Evolutionary conservation across 1,139 yeast genomes (phyloP), one percentile per base, ranked within the genome.

Genomic region (Kodamaea fungicola): DNA sequence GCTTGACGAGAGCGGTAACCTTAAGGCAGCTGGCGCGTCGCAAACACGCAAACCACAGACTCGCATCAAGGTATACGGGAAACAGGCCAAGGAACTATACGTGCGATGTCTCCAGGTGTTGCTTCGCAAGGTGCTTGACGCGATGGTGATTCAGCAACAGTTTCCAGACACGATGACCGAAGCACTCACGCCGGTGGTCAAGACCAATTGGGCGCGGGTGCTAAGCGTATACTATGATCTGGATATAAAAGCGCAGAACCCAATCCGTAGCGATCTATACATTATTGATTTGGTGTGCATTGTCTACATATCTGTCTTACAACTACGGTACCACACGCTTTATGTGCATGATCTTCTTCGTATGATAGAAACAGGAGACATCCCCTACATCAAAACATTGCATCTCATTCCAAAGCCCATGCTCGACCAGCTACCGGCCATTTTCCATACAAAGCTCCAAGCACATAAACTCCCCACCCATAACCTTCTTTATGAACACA

Each of bases 21-120:
- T 44, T 22, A 30, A 40, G n/a, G 37, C 42, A n/a, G 35, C 41
- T 2, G 37, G 32, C 7, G 34, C 41, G 8, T 33, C 46, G 7
- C 42, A 42, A 28, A 28, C 32, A 7, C 10, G 28, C 6, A 19
- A 12, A 7, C 30, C 31, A 6, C 12, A 16, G 8, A 35, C 29
- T 22, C 28, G 32, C 8, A 16, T 37, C 6, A 42, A 38, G 25
- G 52, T 77, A 10, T 72, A 67, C 49, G 95, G 95, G 16, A 51
- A 54, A 21, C 74, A 67, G 8, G 89, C 80, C 7, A 62, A 62
- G 27, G 59, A 62, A 12, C 45, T 77, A 33, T 71, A 67, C 42
- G 48, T 77, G 36, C 69, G 67, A 50, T 67, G 80, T 35, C 62
- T 78, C 33, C 96, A 87, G 55, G 52, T 59, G 23, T 54, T 84